phyloP scores from a whole-genome alignment of 1,139 yeast genomes.

The Yamadazyma triangularis region DNA sequence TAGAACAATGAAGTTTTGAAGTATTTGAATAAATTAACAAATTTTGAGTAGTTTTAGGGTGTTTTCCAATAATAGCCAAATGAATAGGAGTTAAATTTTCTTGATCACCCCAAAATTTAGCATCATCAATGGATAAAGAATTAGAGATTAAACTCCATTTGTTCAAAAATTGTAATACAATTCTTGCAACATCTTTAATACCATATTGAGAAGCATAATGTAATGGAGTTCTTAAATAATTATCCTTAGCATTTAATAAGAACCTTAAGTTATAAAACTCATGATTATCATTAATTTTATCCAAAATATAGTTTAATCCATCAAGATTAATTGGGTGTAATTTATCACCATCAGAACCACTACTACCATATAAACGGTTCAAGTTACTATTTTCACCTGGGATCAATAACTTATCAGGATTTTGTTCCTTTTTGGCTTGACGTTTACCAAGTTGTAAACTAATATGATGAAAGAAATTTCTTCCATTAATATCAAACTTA shows the following conservation, averaged over 20 bases:
- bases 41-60: constrained; percentile 69
- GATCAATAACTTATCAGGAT: constrained; percentile 11
- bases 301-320: constrained; percentile 20
- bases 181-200: constrained; percentile 54
- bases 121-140: constrained; percentile 53
- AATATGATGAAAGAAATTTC: constrained; percentile 83
- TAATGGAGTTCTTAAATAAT: constrained; percentile 76
- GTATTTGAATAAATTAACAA: constrained; percentile 47
- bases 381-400: constrained; percentile 37
- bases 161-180: constrained; percentile 46
- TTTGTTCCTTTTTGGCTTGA: constrained; percentile 17
- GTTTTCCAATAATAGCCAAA: constrained; percentile 76
- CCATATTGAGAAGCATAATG: constrained; percentile 93
- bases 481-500: constrained; percentile 68
- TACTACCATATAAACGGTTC: constrained; percentile 26
- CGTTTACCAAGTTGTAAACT: constrained; percentile 70
- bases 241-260: constrained; percentile 64
- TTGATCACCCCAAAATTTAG: constrained; percentile 72
- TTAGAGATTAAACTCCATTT: constrained; percentile 31
- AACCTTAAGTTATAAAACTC: constrained; percentile 26
- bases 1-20: constrained; percentile 36
- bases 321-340: constrained; percentile 16
- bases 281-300: constrained; percentile 36
- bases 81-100: constrained; percentile 83
- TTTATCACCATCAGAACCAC: constrained; percentile 61